Conservation (phyloP, 192 early-diverging fungal species). For the Coemansia sp. region DNA sequence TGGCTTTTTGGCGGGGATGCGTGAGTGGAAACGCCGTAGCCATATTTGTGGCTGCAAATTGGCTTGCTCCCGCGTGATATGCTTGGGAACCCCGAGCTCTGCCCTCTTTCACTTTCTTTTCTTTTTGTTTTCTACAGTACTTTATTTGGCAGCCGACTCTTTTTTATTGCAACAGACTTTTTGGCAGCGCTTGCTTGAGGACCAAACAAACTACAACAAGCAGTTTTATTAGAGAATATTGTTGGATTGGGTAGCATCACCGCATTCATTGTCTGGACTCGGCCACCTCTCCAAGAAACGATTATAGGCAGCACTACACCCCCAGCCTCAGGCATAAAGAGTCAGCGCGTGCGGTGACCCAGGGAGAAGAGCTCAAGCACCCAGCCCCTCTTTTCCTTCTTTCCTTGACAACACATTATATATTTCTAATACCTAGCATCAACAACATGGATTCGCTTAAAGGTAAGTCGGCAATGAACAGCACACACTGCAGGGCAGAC, state of each 20-base stretch:
- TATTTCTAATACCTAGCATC: not conserved
- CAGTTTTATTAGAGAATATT: too few species aligned
- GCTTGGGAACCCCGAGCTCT: not conserved
- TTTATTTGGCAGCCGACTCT: not conserved
- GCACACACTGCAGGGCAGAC: not conserved
- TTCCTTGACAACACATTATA: not conserved
- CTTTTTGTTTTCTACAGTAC: not conserved
- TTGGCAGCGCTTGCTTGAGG: too few species aligned
- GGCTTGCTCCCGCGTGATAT: not conserved
- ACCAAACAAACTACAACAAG: too few species aligned
- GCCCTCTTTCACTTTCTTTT: not conserved
- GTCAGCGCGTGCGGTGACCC: not conserved
- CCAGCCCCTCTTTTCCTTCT: not conserved
- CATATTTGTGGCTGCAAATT: too few species aligned
- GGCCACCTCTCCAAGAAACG: not conserved
- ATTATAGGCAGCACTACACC: constrained; percentile 1
- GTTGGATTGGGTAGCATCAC: too few species aligned
- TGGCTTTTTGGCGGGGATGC: too few species aligned
- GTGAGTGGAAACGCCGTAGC: too few species aligned
- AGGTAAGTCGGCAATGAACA: not conserved
- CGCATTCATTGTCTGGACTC: too few species aligned
- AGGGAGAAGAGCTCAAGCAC: not conserved
- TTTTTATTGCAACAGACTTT: constrained; percentile 2
- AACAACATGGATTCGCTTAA: constrained; percentile 3
- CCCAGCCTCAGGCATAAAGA: not conserved